Evolutionary conservation across 768 basidiomycete species (phyloP).

Genomic region (Leccinum arenicola): DNA sequence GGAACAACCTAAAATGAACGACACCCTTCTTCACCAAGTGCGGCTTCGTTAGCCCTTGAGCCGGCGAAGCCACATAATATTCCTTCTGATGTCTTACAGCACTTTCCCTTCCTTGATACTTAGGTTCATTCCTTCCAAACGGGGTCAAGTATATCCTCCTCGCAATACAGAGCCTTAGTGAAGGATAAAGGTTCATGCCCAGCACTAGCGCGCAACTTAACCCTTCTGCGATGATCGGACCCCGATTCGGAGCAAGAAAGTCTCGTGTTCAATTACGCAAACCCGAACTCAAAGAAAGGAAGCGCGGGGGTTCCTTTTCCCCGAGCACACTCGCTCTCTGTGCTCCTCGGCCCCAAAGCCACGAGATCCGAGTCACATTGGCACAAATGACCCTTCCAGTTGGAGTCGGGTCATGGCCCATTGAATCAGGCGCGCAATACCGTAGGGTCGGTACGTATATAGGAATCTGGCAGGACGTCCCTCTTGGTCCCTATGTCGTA

Average conservation of each 20-base stretch:
- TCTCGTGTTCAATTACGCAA: slow-evolving; percentile 1
- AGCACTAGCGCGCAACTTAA: neutral
- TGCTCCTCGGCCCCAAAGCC: neutral
- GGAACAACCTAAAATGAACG: neutral
- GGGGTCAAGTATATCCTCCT: neutral
- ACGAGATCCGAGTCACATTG: neutral
- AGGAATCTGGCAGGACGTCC: neutral
- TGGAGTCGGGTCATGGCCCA: neutral
- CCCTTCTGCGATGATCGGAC: slow-evolving; percentile 10
- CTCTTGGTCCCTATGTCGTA: neutral
- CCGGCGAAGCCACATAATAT: neutral
- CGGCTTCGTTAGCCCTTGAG: neutral
- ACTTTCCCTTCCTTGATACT: neutral
- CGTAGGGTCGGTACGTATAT: slow-evolving; percentile 1
- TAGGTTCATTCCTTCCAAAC: neutral
- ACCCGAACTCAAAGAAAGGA: neutral
- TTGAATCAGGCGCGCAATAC: neutral
- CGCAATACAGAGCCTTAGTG: neutral
- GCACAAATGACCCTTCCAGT: slow-evolving; percentile 7
- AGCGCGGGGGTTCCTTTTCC: neutral
- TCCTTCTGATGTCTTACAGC: neutral
- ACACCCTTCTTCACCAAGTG: neutral
- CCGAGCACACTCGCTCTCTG: neutral
- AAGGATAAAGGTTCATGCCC: neutral
- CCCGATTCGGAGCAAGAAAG: slow-evolving; percentile 2